Evolutionary conservation across 257 asterid genomes (phyloP).

Genomic region (Ilex asprella): DNA sequence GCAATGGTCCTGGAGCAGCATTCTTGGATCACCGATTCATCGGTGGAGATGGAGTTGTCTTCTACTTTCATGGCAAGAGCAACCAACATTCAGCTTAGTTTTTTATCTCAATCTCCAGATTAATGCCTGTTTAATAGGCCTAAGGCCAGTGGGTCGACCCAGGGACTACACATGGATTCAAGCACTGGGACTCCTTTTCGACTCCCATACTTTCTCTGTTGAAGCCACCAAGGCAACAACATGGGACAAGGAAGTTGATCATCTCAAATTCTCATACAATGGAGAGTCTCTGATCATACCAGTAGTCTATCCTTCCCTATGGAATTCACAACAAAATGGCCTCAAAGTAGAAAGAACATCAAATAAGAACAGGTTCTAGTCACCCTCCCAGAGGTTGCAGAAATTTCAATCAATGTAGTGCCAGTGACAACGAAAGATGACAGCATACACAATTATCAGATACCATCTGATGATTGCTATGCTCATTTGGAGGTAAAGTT

Average conservation of each 20-base stretch:
- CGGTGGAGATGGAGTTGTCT: slow-evolving; percentile 18
- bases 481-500: slow-evolving; percentile 63
- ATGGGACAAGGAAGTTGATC: slow-evolving; percentile 45
- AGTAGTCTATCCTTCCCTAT: slow-evolving; percentile 14
- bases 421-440: slow-evolving; percentile 58
- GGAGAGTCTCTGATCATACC: slow-evolving; percentile 28
- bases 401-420: slow-evolving; percentile 40
- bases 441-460: slow-evolving; percentile 41
- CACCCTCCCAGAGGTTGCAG: slow-evolving; percentile 27
- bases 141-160: slow-evolving; percentile 36
- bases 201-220: slow-evolving; percentile 34
- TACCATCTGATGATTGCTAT: slow-evolving; percentile 49
- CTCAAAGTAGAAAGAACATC: slow-evolving; percentile 32
- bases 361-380: slow-evolving; percentile 27
- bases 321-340: slow-evolving; percentile 26
- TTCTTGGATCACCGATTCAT: slow-evolving; percentile 20
- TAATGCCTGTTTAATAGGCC: slow-evolving; percentile 68
- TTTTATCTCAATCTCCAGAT: slow-evolving; percentile 49
- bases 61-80: slow-evolving; percentile 26
- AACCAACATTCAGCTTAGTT: slow-evolving; percentile 33
- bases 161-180: slow-evolving; percentile 75
- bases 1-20: slow-evolving; percentile 22
- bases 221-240: slow-evolving; percentile 40
- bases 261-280: slow-evolving; percentile 32
- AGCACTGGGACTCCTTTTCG: slow-evolving; percentile 42